Percentiles rank a stretch among this genome's conserved stretches.
Evolutionary conservation across 2,329 filamentous ascomycete genomes (phyloP).

Genomic region (Paecilomyces sp.): DNA sequence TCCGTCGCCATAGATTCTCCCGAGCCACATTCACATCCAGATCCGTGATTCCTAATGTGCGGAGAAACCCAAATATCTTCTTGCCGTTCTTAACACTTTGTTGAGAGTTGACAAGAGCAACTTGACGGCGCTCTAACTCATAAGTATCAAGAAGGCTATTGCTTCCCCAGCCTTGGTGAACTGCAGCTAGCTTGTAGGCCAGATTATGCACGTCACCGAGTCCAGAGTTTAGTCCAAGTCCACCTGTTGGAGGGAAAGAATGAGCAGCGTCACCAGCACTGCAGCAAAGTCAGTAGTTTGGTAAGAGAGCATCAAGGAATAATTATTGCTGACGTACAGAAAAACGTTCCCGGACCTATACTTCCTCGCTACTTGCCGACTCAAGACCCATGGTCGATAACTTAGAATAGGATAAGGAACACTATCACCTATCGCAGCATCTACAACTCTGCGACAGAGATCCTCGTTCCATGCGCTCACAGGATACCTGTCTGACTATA

Average conservation of each 20-base stretch:
- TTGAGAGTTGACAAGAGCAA: conserved; percentile 33
- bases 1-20: conserved; percentile 16
- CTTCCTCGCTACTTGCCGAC: conserved; percentile 33
- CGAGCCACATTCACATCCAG: conserved; percentile 14
- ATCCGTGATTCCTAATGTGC: conserved; percentile 29
- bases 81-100: conserved; percentile 41
- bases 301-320: not conserved
- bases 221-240: conserved; percentile 49
- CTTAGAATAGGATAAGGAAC: conserved; percentile 33
- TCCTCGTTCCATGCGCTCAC: conserved; percentile 29
- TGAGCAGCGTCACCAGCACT: conserved; percentile 49
- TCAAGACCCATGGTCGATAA: conserved; percentile 36
- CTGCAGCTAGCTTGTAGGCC: conserved; percentile 33
- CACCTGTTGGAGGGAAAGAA: conserved; percentile 47
- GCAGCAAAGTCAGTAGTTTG: not conserved
- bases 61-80: conserved; percentile 36
- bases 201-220: conserved; percentile 47
- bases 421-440: conserved; percentile 17
- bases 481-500: conserved; percentile 26
- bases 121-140: conserved; percentile 28
- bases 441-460: conserved; percentile 23
- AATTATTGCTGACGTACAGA: conserved; percentile 18
- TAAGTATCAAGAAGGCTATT: conserved; percentile 29
- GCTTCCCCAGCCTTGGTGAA: conserved; percentile 23
- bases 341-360: conserved; percentile 32